phyloP scores from a whole-genome alignment of 108 stramenopile species.

The Cyclotella sp. region DNA sequence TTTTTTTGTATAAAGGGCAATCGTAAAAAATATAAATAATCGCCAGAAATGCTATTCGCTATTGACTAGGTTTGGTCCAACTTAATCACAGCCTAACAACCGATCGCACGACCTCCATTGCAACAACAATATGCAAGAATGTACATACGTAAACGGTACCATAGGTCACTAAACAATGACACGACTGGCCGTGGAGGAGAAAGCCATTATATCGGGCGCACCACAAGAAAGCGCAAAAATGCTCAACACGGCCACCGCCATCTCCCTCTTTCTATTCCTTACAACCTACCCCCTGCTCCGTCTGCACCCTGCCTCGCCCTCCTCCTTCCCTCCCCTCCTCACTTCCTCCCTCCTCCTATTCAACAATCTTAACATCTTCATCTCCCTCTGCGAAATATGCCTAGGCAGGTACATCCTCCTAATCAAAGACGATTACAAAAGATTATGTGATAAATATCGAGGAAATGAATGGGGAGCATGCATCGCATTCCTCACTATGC shows the following conservation, averaged over 20 bases:
- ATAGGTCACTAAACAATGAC: no score
- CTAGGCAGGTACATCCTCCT: conserved; percentile 68
- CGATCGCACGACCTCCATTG: no score
- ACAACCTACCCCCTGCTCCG: conserved; percentile 6
- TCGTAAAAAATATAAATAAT: no score
- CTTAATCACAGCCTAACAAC: no score
- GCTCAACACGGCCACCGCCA: conserved; percentile 13
- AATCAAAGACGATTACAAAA: conserved; percentile 67
- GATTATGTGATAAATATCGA: conserved; percentile 55
- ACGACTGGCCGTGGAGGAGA: no score
- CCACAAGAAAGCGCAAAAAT: not conserved
- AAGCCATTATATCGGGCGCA: no score
- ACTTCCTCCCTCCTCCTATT: conserved; percentile 65
- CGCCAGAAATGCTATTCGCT: no score
- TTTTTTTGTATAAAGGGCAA: no score
- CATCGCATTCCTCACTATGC: conserved; percentile 67
- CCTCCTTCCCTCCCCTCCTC: conserved; percentile 3
- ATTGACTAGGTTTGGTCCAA: no score
- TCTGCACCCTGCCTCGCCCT: not conserved
- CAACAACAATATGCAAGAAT: no score
- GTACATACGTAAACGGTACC: no score
- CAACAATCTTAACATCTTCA: conserved; percentile 86
- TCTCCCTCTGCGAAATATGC: conserved; percentile 76
- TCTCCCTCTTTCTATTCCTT: not conserved
- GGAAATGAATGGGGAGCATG: conserved; percentile 63